Conservation (phyloP, 805 yeast genomes). For the Monosporozyma servazzii region DNA sequence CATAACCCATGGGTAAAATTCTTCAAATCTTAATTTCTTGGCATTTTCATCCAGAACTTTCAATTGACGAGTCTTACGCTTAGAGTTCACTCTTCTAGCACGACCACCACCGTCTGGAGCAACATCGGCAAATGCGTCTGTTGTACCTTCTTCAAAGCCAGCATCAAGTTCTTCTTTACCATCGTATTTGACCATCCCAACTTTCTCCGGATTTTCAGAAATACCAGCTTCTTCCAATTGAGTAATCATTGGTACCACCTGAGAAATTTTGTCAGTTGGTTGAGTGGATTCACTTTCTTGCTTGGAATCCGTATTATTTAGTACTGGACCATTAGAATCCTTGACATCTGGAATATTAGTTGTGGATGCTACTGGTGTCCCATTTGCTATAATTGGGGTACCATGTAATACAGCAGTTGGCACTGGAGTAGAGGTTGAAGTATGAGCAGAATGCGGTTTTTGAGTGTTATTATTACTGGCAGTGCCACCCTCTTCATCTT, state of each 20-base stretch:
- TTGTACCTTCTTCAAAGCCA: constrained; percentile 32
- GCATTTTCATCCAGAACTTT: constrained; percentile 74
- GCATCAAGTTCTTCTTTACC: constrained; percentile 34
- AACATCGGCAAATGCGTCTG: constrained; percentile 47
- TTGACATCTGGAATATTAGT: background rate
- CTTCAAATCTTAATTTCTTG: constrained; percentile 83
- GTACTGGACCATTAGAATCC: constrained; percentile 4
- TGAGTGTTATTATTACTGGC: constrained; percentile 1
- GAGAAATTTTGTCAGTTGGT: background rate
- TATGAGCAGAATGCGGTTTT: constrained; percentile 11
- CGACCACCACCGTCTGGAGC: constrained; percentile 93
- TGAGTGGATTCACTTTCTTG: background rate
- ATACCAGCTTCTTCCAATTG: constrained; percentile 33
- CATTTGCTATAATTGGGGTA: background rate
- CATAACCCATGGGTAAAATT: constrained; percentile 95
- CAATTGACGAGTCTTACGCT: constrained; percentile 78
- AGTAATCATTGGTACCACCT: constrained; percentile 15
- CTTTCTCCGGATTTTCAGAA: constrained; percentile 30
- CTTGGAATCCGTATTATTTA: constrained; percentile 2
- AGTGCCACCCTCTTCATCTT: constrained; percentile 30
- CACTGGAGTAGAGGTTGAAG: background rate
- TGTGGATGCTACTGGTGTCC: constrained; percentile 5
- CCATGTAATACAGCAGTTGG: background rate
- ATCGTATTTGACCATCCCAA: constrained; percentile 34
- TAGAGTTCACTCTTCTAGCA: constrained; percentile 45